A percentile compares a stretch with the other conserved stretches of the same genome.
These are phyloP conservation scores for Geotrichum klebahnii DNA, from an alignment of 1,139 yeast genomes.

Conservation along the genomic window DNA sequence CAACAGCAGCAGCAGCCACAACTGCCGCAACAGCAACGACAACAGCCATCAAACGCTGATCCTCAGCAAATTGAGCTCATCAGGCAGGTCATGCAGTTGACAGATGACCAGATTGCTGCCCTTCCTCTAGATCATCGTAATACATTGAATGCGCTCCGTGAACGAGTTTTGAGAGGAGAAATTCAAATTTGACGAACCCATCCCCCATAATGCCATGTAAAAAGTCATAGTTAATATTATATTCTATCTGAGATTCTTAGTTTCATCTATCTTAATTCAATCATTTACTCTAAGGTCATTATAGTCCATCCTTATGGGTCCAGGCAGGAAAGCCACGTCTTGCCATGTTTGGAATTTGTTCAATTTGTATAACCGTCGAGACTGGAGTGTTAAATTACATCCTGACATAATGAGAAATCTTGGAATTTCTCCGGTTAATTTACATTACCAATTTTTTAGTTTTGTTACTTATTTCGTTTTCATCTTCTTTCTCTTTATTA, in stretches of 20 bases:
- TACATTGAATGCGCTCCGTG: constrained; percentile 32
- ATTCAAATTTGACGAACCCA: constrained; percentile 23
- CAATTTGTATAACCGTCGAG: too few species aligned
- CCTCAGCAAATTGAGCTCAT: constrained; percentile 41
- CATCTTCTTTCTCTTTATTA: not conserved
- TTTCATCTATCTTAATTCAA: too few species aligned
- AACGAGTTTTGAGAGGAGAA: constrained; percentile 34
- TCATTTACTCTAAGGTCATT: too few species aligned
- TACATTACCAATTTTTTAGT: not conserved
- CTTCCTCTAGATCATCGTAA: constrained; percentile 57
- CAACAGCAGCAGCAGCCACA: constrained; percentile 19
- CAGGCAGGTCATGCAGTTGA: constrained; percentile 50
- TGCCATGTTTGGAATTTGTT: too few species aligned
- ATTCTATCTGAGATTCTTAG: too few species aligned
- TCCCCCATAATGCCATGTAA: not conserved
- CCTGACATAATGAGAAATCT: too few species aligned
- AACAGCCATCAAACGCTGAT: constrained; percentile 11
- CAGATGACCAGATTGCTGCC: constrained; percentile 58
- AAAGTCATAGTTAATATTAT: not conserved
- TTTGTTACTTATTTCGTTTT: not conserved
- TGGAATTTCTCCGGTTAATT: not conserved
- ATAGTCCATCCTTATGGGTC: too few species aligned
- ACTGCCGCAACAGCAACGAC: constrained; percentile 3
- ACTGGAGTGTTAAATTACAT: too few species aligned
- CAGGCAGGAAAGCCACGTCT: too few species aligned